Evolutionary conservation across 176 grass and related monocot species (phyloP).

Genomic region (Pontederia crassipes): DNA sequence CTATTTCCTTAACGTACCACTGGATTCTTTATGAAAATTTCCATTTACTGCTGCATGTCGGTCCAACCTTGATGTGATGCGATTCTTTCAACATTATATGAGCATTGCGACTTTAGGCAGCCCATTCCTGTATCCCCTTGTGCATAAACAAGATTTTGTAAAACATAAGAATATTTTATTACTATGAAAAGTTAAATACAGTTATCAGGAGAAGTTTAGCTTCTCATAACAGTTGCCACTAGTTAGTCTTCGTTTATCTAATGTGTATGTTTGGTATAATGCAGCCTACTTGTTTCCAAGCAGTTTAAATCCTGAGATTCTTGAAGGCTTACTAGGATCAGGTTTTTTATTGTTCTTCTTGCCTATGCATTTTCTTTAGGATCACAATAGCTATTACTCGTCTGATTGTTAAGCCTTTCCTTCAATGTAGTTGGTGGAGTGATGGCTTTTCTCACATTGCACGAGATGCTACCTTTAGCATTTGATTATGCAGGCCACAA

Average conservation of each 20-base stretch:
- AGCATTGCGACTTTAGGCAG: too few species aligned
- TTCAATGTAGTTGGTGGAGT: constrained; percentile 71
- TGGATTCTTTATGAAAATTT: too few species aligned
- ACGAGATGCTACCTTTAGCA: constrained; percentile 92
- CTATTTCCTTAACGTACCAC: too few species aligned
- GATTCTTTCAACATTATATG: too few species aligned
- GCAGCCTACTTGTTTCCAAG: constrained; percentile 80
- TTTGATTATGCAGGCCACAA: constrained; percentile 98
- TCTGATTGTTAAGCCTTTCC: constrained; percentile 1
- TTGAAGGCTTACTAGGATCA: constrained; percentile 94
- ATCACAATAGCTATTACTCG: not conserved
- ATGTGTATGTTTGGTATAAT: not conserved
- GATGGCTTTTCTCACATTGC: constrained; percentile 97
- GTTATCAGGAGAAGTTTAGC: too few species aligned
- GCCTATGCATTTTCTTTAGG: not conserved
- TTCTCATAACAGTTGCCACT: too few species aligned
- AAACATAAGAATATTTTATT: too few species aligned
- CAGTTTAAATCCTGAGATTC: constrained; percentile 76
- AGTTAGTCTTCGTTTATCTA: not conserved
- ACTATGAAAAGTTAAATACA: too few species aligned
- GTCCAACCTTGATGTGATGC: too few species aligned
- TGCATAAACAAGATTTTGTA: too few species aligned
- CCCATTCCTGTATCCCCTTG: too few species aligned
- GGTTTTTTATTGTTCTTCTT: constrained; percentile 33
- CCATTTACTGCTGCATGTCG: too few species aligned